phyloP scores from a whole-genome alignment of 495 filamentous ascomycete species.

The Aspergillus indologenus region DNA sequence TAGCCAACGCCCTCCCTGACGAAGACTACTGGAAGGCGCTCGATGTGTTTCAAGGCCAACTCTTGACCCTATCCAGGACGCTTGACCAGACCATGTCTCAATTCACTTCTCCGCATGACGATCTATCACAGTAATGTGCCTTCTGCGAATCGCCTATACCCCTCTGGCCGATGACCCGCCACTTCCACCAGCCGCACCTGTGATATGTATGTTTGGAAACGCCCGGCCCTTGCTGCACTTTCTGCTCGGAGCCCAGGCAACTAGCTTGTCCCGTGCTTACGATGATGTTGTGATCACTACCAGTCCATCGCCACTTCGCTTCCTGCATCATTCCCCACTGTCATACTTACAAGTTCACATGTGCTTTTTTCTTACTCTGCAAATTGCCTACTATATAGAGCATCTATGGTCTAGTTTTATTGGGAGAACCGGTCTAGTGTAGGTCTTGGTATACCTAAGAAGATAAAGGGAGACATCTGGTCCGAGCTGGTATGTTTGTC shows the following conservation, averaged over 20 bases:
- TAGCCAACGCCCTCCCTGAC: background rate
- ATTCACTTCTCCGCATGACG: constrained; percentile 12
- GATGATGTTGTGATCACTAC: constrained; percentile 8
- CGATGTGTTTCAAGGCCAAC: constrained; percentile 15
- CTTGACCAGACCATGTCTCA: constrained; percentile 15
- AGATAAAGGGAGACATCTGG: constrained; percentile 8
- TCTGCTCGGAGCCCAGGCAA: constrained; percentile 7
- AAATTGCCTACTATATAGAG: constrained; percentile 23
- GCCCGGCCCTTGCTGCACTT: constrained; percentile 3
- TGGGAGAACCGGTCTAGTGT: constrained; percentile 18
- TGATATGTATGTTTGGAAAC: background rate
- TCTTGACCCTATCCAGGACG: constrained; percentile 12
- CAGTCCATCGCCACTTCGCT: constrained; percentile 11
- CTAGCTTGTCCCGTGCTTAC: constrained; percentile 7
- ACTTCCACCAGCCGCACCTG: background rate
- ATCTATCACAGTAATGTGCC: background rate
- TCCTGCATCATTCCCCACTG: background rate
- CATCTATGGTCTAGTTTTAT: constrained; percentile 22
- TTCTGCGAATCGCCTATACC: too few relatives aligned
- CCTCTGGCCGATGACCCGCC: too few relatives aligned
- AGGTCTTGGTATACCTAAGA: constrained; percentile 18
- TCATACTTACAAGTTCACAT: constrained; percentile 1
- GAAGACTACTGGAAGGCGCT: constrained; percentile 16
- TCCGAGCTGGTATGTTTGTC: constrained; percentile 1
- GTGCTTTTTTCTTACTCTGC: constrained; percentile 10